Percentiles rank a stretch among this genome's conserved stretches.
These are phyloP conservation scores for Xylariomycetidae sp. DNA, from an alignment of 2,329 filamentous ascomycete species.

Conservation along the genomic window DNA sequence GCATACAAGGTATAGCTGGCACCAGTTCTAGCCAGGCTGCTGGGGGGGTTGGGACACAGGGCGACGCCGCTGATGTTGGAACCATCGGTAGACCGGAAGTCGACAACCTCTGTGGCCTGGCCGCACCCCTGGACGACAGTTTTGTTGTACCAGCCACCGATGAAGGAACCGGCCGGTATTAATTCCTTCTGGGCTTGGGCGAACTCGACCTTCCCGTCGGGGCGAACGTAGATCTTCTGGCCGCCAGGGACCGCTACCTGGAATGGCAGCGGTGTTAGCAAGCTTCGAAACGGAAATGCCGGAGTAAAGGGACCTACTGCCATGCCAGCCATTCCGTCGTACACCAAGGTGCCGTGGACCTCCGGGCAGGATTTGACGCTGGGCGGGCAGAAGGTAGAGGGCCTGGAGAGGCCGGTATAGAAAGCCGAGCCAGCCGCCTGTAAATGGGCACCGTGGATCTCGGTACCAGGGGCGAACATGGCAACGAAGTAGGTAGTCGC, in stretches of 20 bases:
- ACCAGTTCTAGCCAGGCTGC: slow-evolving; percentile 14
- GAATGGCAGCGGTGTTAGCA: neutral
- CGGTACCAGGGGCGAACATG: slow-evolving; percentile 18
- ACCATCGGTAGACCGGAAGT: slow-evolving; percentile 25
- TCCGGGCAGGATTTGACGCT: slow-evolving; percentile 13
- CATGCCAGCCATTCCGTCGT: slow-evolving; percentile 16
- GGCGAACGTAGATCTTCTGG: slow-evolving; percentile 52
- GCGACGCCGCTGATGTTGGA: slow-evolving; percentile 19
- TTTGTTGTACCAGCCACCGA: slow-evolving; percentile 40
- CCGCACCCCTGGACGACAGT: slow-evolving; percentile 20
- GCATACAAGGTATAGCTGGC: slow-evolving; percentile 22
- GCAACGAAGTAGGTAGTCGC: slow-evolving; percentile 20
- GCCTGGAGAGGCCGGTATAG: slow-evolving; percentile 17
- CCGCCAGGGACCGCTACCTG: slow-evolving; percentile 55
- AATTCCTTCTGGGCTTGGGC: slow-evolving; percentile 47
- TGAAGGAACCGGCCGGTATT: slow-evolving; percentile 44
- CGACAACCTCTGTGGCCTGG: slow-evolving; percentile 12
- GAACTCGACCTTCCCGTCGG: slow-evolving; percentile 49
- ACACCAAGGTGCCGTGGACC: slow-evolving; percentile 20
- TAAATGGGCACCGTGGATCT: slow-evolving; percentile 14
- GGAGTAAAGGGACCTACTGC: slow-evolving; percentile 13
- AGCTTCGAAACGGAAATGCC: too few relatives aligned
- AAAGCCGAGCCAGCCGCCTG: slow-evolving; percentile 19
- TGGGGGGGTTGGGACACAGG: slow-evolving; percentile 19
- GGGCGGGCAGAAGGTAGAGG: slow-evolving; percentile 20